Evolutionary conservation across 495 filamentous ascomycete species (phyloP), one percentile per base, ranked within the genome.

Genomic region (Monascus purpureus): DNA sequence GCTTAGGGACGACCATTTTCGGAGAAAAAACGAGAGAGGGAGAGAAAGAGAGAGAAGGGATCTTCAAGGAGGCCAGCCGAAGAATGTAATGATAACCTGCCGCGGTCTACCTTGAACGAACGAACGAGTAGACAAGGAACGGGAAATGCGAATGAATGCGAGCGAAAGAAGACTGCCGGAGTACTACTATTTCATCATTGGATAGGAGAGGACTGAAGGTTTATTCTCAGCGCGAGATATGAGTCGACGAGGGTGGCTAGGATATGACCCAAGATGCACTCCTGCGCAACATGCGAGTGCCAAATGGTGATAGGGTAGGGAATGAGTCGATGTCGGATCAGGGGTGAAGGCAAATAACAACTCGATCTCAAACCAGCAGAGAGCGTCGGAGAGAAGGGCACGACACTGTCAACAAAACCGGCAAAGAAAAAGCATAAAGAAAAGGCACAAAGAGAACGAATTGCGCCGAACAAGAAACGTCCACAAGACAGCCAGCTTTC

Each of bases 1-100:
- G 86, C 43, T 67, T 38, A 32, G 80, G 80, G 22, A 74, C 59
- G 33, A 63, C 41, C 80, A 84, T 85, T 13, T 24, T 34, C 9
- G 4, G 20, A n/a, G n/a, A n/a, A 35, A 17, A 13, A 22, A 26
- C 15, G 17, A 31, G 13, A 22, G 23, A 29, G 22, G 33, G 6
- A 13, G 39, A 45, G 49, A 37, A 42, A 28, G 31, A 39, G 35
- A 26, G 25, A 24, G 29, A 28, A 35, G 32, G 29, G 23, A 41
- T 40, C 38, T 43, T 40, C 40, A 32, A 43, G 36, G 42, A 48
- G 50, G 43, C 48, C 50, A 50, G 55, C 50, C 50, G 47, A 55
- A 42, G 37, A 47, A 18, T 23, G 37, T 17, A 8, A 2, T 22
- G 45, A 42, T 42, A 30, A 37, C 53, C 55, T 56, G 52, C 53